Evolutionary conservation across 2,329 filamentous ascomycete genomes (phyloP), one percentile per base, ranked within the genome.

Genomic region (Cercospora sp.): DNA sequence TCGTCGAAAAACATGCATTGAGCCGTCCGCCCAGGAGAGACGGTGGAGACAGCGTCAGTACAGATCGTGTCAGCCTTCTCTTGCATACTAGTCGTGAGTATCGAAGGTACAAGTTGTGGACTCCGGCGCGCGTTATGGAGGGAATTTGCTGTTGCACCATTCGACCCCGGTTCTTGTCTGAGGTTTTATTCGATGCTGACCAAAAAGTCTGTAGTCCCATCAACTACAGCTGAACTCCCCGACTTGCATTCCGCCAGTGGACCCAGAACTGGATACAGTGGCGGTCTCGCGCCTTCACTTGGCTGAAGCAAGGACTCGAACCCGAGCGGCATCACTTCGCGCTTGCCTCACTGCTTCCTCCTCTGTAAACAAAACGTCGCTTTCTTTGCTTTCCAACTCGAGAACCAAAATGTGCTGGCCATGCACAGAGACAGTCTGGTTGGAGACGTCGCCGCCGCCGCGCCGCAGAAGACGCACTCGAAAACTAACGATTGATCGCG

Each of bases 381-480:
- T 51, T 12, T 26, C 23, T 18, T 30, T 18, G 18, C 33, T n/a
- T 12, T 6, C 39, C 31, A 16, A 26, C 23, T 33, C 31, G 20
- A 42, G 30, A 45, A 33, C 51, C 18, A 51, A 28, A 48, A 70
- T 70, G 68, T 77, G 74, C 67, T 77, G 75, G 75, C 75, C 75
- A 6, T 77, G 74, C 36, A 71, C 72, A 39, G 75, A 77, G 61
- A 67, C 73, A 20, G 45, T 51, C n/a, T 73, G 68, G 68, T 70
- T 77, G n/a, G 75, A 76, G 67, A 70, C 72, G 33, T 70, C 69
- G 12, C 70, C 70, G 20, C 63, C 66, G 26, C 64, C 67, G 23
- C 69, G 53, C 36, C 63, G 65, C 61, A 66, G 67, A 62, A 70
- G 65, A 64, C 69, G 64, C 66, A 59, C 30, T 10, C 63, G 58